Evolutionary conservation across 345 rosid genomes (phyloP).

Genomic region (Balakata baccata): DNA sequence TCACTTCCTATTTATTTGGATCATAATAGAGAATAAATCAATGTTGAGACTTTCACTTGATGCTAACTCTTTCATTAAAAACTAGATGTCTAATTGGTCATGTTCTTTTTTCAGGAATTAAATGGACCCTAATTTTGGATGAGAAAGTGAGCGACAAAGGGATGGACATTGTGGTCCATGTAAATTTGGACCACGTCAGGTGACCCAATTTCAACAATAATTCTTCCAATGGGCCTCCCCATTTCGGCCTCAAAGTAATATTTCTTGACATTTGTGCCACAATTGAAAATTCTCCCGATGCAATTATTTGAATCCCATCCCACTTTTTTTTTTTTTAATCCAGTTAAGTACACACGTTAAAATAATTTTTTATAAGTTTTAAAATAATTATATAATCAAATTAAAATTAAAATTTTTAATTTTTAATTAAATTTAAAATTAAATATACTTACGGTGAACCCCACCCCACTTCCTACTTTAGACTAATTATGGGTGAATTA

Average conservation of each 20-base stretch:
- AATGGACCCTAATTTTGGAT: background rate
- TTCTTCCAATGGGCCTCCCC: constrained; percentile 12
- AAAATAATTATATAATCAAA: no score
- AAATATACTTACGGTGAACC: no score
- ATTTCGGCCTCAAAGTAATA: background rate
- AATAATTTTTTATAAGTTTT: no score
- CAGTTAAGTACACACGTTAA: no score
- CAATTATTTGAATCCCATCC: no score
- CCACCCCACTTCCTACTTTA: no score
- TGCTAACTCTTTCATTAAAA: background rate
- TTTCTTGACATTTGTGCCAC: background rate
- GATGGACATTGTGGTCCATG: background rate
- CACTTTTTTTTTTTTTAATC: no score
- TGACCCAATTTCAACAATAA: constrained; percentile 8
- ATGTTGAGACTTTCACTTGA: constrained; percentile 1
- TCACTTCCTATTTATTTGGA: background rate
- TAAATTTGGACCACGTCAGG: constrained; percentile 1
- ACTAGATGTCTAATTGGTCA: no score
- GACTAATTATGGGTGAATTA: no score
- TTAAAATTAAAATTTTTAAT: no score
- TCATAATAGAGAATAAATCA: background rate
- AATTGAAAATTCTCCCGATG: background rate
- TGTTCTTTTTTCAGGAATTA: no score
- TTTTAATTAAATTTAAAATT: no score
- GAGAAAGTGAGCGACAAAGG: background rate